Evolutionary conservation across 495 filamentous ascomycete genomes (phyloP).

Genomic region (Daldinia caldariorum): DNA sequence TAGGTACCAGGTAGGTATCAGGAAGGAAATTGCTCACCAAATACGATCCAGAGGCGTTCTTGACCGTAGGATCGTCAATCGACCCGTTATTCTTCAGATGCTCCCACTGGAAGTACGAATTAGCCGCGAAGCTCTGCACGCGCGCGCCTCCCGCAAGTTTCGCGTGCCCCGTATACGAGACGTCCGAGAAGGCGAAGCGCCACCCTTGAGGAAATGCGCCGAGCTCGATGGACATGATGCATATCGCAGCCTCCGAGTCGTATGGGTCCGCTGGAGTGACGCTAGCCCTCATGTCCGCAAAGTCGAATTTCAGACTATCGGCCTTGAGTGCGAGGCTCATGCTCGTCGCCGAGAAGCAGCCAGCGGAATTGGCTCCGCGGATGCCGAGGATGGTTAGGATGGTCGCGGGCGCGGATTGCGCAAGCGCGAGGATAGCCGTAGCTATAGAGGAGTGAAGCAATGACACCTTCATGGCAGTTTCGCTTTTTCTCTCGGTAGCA

Average conservation of each 20-base stretch:
- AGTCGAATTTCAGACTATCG: conserved; percentile 27
- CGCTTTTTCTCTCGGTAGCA: not conserved
- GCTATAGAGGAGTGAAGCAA: conserved; percentile 17
- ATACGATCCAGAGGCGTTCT: conserved; percentile 38
- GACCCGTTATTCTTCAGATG: conserved; percentile 29
- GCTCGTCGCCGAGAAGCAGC: conserved; percentile 38
- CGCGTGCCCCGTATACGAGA: conserved; percentile 35
- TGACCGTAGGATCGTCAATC: conserved; percentile 22
- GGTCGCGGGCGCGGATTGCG: conserved; percentile 22
- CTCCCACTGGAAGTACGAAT: conserved; percentile 41
- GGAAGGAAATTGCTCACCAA: conserved; percentile 8
- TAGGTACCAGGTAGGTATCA: no score
- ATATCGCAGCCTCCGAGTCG: conserved; percentile 40
- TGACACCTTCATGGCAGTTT: conserved; percentile 11
- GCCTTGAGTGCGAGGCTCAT: conserved; percentile 17
- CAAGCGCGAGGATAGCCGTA: conserved; percentile 13
- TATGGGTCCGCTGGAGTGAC: conserved; percentile 26
- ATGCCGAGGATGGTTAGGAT: conserved; percentile 38
- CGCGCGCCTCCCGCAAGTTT: conserved; percentile 27
- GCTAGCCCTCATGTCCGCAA: conserved; percentile 40
- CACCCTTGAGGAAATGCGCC: conserved; percentile 36
- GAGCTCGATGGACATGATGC: conserved; percentile 34
- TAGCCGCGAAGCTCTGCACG: conserved; percentile 33
- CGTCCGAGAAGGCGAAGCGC: conserved; percentile 31
- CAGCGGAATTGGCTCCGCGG: conserved; percentile 34